Percentiles rank a stretch among this genome's conserved stretches.
Evolutionary conservation across 2,329 filamentous ascomycete genomes (phyloP).

Genomic region (Penicillium rolfsii): DNA sequence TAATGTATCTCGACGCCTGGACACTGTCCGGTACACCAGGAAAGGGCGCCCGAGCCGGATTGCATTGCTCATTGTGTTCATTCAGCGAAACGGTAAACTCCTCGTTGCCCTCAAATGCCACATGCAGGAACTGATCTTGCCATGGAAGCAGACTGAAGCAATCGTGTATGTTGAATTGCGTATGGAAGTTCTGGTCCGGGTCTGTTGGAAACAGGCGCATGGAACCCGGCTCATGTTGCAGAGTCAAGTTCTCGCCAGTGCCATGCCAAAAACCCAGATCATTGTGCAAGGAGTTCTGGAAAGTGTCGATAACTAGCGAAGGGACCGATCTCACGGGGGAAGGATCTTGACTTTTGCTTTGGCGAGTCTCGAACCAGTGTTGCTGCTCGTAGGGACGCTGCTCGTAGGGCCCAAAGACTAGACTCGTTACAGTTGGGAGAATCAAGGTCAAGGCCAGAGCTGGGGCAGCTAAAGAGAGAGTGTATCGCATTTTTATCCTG

Average conservation of each 20-base stretch:
- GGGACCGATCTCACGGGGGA: conserved; percentile 2
- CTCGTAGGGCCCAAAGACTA: conserved; percentile 8
- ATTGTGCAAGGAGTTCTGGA: conserved; percentile 58
- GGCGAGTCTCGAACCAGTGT: conserved; percentile 24
- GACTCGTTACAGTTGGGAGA: conserved; percentile 5
- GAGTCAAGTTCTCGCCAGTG: conserved; percentile 61
- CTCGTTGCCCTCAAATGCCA: conserved; percentile 64
- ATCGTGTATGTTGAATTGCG: conserved; percentile 55
- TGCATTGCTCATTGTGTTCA: conserved; percentile 67
- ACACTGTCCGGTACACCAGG: conserved; percentile 70
- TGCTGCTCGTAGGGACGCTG: conserved; percentile 8
- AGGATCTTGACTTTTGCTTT: background rate
- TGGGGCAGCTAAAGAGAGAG: background rate
- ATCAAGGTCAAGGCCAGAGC: conserved; percentile 8
- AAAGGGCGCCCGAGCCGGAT: conserved; percentile 59
- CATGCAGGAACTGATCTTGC: conserved; percentile 64
- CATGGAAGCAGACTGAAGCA: conserved; percentile 62
- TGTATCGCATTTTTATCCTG: background rate
- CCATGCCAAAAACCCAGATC: conserved; percentile 68
- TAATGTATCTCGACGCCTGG: conserved; percentile 63
- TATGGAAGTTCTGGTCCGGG: conserved; percentile 65
- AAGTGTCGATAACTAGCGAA: conserved; percentile 62
- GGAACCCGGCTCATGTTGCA: conserved; percentile 56
- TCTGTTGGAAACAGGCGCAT: conserved; percentile 62
- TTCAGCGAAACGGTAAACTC: conserved; percentile 68